These are phyloP conservation scores for Hericium alpestre DNA, from an alignment of 768 basidiomycete genomes.

Conservation along the genomic window DNA sequence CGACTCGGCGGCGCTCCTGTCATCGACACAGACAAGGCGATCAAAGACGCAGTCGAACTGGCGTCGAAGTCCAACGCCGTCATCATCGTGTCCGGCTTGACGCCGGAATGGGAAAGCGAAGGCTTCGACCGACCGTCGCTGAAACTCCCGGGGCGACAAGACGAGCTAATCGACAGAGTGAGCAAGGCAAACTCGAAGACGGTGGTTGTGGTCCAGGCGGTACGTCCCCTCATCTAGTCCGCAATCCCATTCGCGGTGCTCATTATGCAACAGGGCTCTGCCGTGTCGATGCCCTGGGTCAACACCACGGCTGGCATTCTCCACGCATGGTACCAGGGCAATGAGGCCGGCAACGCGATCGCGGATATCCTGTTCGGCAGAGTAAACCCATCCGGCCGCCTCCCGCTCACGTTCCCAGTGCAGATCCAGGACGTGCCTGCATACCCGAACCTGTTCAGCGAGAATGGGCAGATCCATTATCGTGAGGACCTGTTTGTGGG, in stretches of 20 bases:
- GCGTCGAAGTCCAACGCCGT: conserved; percentile 47
- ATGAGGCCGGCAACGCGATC: conserved; percentile 55
- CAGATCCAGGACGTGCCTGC: conserved; percentile 54
- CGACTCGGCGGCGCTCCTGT: conserved; percentile 60
- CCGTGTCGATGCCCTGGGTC: conserved; percentile 70
- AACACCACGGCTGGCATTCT: conserved; percentile 41
- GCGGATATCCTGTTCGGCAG: conserved; percentile 55
- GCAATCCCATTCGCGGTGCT: neutral
- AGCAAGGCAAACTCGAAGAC: conserved; percentile 46
- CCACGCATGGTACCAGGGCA: conserved; percentile 59
- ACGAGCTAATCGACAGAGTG: conserved; percentile 46
- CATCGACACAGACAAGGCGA: conserved; percentile 45
- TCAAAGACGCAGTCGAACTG: conserved; percentile 43
- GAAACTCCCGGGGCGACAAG: conserved; percentile 45
- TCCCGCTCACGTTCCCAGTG: conserved; percentile 52
- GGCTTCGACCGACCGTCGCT: conserved; percentile 60
- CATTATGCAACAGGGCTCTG: conserved; percentile 38
- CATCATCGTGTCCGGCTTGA: conserved; percentile 48
- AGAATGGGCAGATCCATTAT: conserved; percentile 44
- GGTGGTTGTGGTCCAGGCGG: conserved; percentile 52
- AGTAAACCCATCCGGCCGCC: conserved; percentile 49
- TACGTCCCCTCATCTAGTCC: conserved; percentile 19
- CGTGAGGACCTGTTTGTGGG: conserved; percentile 57
- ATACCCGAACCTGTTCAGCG: conserved; percentile 44
- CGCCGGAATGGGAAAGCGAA: conserved; percentile 68